Evolutionary conservation across 2,329 filamentous ascomycete genomes (phyloP), one percentile per base, ranked within the genome.

Genomic region (Trichoderma sp.): DNA sequence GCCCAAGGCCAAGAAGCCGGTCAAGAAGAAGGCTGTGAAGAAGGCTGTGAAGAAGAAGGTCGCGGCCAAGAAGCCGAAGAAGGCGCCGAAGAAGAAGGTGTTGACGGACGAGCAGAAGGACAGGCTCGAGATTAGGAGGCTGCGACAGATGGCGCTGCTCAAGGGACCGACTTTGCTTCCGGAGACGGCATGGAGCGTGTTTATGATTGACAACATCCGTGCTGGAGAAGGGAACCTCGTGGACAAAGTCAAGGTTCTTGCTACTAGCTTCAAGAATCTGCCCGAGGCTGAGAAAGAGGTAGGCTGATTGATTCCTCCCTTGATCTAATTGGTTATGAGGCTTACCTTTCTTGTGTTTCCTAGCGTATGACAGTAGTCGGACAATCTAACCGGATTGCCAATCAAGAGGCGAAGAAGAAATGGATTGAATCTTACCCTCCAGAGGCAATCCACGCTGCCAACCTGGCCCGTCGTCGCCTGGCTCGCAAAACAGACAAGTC

Each of bases 381-480:
- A 32, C 67, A 75, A 2, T 71, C 80, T 71, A 87, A 87, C 78
- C 77, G 76, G 59, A 71, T 73, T 24, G 70, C 72, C 72, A 86
- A 86, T 73, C 72, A 76, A 10, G 78, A 75, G 10, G 72, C 75
- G 21, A 79, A 79, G 74, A 80, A 82, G 76, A 76, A 79, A 18
- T 88, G 86, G 86, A 75, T 87, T n/a, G 77, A 83, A 69, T 77
- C 75, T 32, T 75, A 82, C 72, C 75, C 81, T 4, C 76, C 78
- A 3, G 74, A 76, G 61, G 76, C 79, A 34, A 83, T 87, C 65
- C 70, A 74, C 59, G 70, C 76, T 2, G 85, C 86, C 70, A 87
- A 86, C 79, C 71, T 70, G 2, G 83, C 85, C 26, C 86, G 86
- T 68, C 71, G 56, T 8, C 70, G 70, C 30, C 80, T 88, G 58